Evolutionary conservation across 129 eudicot species (phyloP).

Genomic region (Flaveria robusta): DNA sequence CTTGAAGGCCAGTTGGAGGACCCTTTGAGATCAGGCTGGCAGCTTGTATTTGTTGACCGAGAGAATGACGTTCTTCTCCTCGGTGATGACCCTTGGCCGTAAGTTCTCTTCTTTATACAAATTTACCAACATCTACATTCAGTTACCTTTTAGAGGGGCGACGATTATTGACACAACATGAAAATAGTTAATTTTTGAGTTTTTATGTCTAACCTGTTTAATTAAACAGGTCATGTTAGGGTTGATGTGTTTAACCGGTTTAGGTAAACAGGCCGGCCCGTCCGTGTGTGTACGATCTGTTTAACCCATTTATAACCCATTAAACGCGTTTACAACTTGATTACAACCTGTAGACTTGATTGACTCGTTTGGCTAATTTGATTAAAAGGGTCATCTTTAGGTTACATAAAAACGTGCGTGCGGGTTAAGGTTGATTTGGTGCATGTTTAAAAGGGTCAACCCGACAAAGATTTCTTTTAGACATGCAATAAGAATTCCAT

Average conservation of each 20-base stretch:
- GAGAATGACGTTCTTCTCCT: constrained; percentile 94
- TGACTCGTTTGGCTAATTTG: too few species aligned
- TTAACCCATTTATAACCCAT: background rate
- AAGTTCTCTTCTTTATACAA: constrained; percentile 37
- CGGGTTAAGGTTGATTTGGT: too few species aligned
- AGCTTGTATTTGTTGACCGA: constrained; percentile 97
- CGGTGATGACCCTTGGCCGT: constrained; percentile 99
- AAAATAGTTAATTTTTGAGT: too few species aligned
- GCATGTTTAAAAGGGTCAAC: background rate
- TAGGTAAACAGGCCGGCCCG: background rate
- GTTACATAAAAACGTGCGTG: too few species aligned
- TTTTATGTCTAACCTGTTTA: background rate
- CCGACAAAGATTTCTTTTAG: background rate
- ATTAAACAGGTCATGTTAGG: background rate
- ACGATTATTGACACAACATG: too few species aligned
- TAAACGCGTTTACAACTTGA: background rate
- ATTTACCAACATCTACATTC: background rate
- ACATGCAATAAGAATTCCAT: too few species aligned
- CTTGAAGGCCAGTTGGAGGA: constrained; percentile 95
- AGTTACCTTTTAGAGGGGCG: too few species aligned
- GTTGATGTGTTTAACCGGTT: background rate
- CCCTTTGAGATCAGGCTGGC: constrained; percentile 99
- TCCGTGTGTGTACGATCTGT: background rate
- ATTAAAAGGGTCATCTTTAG: too few species aligned
- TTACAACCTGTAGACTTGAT: background rate